Conservation (phyloP, 1,284 basidiomycete genomes). For the Leccinum griseonigrum region DNA sequence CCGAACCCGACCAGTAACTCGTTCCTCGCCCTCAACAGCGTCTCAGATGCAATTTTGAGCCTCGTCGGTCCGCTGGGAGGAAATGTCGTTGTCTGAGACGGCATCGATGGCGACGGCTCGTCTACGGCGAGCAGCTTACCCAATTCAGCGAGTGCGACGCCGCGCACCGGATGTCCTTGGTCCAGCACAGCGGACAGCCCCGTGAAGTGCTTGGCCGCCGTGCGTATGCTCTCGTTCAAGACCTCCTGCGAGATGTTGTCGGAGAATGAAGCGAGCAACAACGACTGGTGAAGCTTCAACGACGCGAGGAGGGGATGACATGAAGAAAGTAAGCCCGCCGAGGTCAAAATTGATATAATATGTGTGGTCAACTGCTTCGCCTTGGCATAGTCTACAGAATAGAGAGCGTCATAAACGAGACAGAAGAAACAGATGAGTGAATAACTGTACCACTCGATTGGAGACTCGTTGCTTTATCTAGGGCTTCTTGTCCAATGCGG, state of each 20-base stretch:
- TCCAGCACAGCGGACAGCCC: slow-evolving; percentile 57
- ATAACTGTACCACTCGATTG: slow-evolving; percentile 50
- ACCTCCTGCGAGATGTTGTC: slow-evolving; percentile 40
- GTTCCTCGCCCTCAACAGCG: slow-evolving; percentile 55
- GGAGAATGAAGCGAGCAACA: slow-evolving; percentile 57
- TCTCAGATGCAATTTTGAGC: slow-evolving; percentile 61
- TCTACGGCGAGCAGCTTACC: slow-evolving; percentile 81
- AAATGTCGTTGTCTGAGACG: not conserved
- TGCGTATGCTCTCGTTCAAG: slow-evolving; percentile 64
- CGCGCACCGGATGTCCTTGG: slow-evolving; percentile 77
- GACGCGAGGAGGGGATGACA: slow-evolving; percentile 78
- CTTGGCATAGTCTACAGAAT: slow-evolving; percentile 48
- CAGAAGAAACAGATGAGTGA: not conserved
- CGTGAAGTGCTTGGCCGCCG: slow-evolving; percentile 52
- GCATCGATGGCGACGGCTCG: slow-evolving; percentile 45
- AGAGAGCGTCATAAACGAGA: not conserved
- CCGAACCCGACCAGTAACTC: slow-evolving; percentile 56
- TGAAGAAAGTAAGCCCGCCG: slow-evolving; percentile 54
- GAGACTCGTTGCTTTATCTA: slow-evolving; percentile 65
- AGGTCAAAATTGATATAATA: slow-evolving; percentile 58
- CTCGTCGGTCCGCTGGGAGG: slow-evolving; percentile 45
- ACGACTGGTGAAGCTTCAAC: slow-evolving; percentile 62
- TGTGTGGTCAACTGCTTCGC: slow-evolving; percentile 62
- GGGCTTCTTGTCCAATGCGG: slow-evolving; percentile 63
- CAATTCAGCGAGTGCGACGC: slow-evolving; percentile 73